Evolutionary conservation across 129 eudicot species (phyloP).

Genomic region (Arctium lappa): DNA sequence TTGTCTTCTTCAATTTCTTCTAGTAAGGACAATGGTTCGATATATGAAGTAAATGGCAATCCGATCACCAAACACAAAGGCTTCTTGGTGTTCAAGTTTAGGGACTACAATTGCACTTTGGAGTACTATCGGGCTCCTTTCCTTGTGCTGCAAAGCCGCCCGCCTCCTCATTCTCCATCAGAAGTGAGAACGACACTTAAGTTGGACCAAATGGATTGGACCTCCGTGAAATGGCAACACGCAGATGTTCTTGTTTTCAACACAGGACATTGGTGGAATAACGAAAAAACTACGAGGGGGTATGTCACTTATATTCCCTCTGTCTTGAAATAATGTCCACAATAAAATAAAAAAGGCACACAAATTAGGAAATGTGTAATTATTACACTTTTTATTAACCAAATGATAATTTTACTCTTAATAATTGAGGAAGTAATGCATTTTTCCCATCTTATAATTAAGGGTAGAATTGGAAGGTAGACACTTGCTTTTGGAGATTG

Average conservation of each 20-base stretch:
- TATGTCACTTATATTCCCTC: constrained; percentile 25
- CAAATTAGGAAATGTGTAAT: not conserved
- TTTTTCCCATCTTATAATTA: not conserved
- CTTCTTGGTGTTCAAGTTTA: constrained; percentile 74
- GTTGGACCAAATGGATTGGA: constrained; percentile 85
- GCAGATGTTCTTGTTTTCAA: constrained; percentile 80
- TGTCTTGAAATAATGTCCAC: not conserved
- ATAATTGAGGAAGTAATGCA: not conserved
- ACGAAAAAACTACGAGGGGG: constrained; percentile 85
- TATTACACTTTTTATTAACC: not conserved
- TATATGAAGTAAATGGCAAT: constrained; percentile 88
- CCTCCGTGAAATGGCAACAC: constrained; percentile 64
- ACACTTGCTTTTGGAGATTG: not conserved
- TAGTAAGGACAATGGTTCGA: constrained; percentile 40
- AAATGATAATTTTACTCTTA: not conserved
- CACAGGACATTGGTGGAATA: constrained; percentile 99
- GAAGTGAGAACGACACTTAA: constrained; percentile 57
- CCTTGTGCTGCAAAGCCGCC: constrained; percentile 82
- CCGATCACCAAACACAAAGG: constrained; percentile 97
- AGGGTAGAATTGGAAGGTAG: not conserved
- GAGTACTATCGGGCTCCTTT: constrained; percentile 96
- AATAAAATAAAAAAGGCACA: not conserved
- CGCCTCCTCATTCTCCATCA: constrained; percentile 53
- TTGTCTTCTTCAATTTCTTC: constrained; percentile 55
- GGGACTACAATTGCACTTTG: constrained; percentile 75